Conservation (phyloP, 306 rosid species). For the Acmispon strigosus region DNA sequence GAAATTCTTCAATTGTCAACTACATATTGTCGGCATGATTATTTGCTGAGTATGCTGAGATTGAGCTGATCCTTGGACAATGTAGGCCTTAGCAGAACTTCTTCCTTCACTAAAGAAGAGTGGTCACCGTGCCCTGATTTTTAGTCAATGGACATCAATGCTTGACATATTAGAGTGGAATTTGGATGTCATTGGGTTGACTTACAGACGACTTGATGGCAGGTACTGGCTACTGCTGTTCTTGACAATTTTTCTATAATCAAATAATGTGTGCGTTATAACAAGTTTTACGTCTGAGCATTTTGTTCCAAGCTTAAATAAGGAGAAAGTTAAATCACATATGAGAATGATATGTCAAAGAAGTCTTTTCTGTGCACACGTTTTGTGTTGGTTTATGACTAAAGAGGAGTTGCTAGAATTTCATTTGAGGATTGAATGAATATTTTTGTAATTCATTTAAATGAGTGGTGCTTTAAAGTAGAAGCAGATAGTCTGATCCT, state of each 20-base stretch:
- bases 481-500: neutral
- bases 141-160: conserved; percentile 99
- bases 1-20: conserved; percentile 9
- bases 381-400: neutral
- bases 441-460: neutral
- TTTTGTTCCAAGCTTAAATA: neutral
- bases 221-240: conserved; percentile 67
- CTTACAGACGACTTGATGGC: conserved; percentile 94
- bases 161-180: conserved; percentile 96
- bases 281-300: neutral
- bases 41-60: conserved; percentile 23
- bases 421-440: neutral
- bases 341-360: neutral
- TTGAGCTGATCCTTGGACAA: conserved; percentile 19
- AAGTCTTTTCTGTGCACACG: neutral
- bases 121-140: conserved; percentile 87
- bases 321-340: neutral
- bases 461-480: neutral
- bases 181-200: conserved; percentile 87
- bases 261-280: neutral
- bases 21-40: neutral
- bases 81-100: conserved; percentile 66
- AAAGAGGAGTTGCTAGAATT: neutral
- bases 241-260: neutral
- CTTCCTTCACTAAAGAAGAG: conserved; percentile 71